These are phyloP conservation scores for Dothidotthia symphoricarpi DNA, from an alignment of 2,329 filamentous ascomycete genomes.

Conservation along the genomic window DNA sequence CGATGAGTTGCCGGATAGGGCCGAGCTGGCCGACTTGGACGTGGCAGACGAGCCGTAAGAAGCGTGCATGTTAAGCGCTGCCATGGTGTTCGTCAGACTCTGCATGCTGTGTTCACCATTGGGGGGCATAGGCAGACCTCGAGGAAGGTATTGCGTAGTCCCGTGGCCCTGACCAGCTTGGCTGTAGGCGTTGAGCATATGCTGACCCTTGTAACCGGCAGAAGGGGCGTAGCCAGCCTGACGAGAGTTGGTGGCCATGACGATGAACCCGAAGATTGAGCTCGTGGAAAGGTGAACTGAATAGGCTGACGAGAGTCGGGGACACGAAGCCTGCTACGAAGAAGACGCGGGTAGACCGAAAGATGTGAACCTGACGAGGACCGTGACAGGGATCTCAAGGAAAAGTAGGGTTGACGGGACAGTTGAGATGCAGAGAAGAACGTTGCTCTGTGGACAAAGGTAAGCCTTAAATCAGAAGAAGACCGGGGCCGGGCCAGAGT, in stretches of 20 bases:
- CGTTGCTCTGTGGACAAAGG: slow-evolving; percentile 23
- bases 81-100: slow-evolving; percentile 37
- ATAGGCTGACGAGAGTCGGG: not conserved
- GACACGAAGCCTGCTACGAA: slow-evolving; percentile 3
- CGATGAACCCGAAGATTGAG: slow-evolving; percentile 3
- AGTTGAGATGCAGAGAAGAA: slow-evolving; percentile 35
- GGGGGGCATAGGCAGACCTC: slow-evolving; percentile 36
- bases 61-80: slow-evolving; percentile 38
- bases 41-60: slow-evolving; percentile 34
- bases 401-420: slow-evolving; percentile 14
- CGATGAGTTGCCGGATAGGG: slow-evolving; percentile 33
- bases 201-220: slow-evolving; percentile 33
- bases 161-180: slow-evolving; percentile 23
- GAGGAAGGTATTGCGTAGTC: slow-evolving; percentile 37
- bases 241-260: slow-evolving; percentile 35
- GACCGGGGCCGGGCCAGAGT: not conserved
- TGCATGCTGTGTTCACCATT: slow-evolving; percentile 33
- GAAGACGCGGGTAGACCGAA: slow-evolving; percentile 6
- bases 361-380: slow-evolving; percentile 7
- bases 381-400: slow-evolving; percentile 16
- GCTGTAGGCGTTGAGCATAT: slow-evolving; percentile 32
- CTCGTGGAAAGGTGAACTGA: slow-evolving; percentile 1
- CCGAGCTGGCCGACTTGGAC: slow-evolving; percentile 34
- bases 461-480: slow-evolving; percentile 10
- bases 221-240: slow-evolving; percentile 30